These are phyloP conservation scores for Fusarium nelsonii DNA, from an alignment of 2,329 filamentous ascomycete genomes.

Conservation along the genomic window DNA sequence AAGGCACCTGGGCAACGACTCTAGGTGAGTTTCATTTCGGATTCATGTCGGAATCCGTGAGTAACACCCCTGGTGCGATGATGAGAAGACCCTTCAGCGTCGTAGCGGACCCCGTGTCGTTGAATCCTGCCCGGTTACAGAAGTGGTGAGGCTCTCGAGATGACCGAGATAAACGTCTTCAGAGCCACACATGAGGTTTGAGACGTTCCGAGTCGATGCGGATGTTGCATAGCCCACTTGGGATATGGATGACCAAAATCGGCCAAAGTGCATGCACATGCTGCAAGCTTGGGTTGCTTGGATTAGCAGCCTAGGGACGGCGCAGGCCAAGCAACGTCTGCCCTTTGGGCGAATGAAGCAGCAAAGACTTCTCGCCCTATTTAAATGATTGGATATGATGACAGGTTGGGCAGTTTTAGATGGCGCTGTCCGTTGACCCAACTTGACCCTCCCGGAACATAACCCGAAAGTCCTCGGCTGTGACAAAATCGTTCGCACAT, in stretches of 20 bases:
- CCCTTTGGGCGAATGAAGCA: conserved; percentile 35
- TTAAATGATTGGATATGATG: conserved; percentile 45
- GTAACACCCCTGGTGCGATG: conserved; percentile 39
- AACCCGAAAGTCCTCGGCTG: conserved; percentile 38
- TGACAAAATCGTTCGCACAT: conserved; percentile 32
- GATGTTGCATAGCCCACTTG: conserved; percentile 37
- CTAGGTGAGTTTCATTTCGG: conserved; percentile 35
- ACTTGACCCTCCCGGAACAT: conserved; percentile 44
- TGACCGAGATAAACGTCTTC: conserved; percentile 31
- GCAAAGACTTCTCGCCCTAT: conserved; percentile 42
- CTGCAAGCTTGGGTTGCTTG: conserved; percentile 36
- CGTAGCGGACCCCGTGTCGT: conserved; percentile 24
- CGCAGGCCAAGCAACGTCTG: conserved; percentile 38
- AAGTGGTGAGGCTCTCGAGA: conserved; percentile 44
- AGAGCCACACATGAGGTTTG: conserved; percentile 41
- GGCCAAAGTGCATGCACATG: conserved; percentile 40
- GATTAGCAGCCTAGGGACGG: conserved; percentile 40
- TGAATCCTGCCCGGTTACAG: conserved; percentile 34
- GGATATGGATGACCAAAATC: conserved; percentile 36
- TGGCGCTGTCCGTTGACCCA: conserved; percentile 45
- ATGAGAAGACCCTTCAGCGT: conserved; percentile 40
- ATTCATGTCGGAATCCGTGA: conserved; percentile 35
- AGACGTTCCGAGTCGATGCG: conserved; percentile 39
- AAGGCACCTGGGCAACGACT: conserved; percentile 39
- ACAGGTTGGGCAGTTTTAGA: conserved; percentile 46